These are phyloP conservation scores for Solanum piurae DNA, from an alignment of 257 asterid genomes.

Conservation along the genomic window DNA sequence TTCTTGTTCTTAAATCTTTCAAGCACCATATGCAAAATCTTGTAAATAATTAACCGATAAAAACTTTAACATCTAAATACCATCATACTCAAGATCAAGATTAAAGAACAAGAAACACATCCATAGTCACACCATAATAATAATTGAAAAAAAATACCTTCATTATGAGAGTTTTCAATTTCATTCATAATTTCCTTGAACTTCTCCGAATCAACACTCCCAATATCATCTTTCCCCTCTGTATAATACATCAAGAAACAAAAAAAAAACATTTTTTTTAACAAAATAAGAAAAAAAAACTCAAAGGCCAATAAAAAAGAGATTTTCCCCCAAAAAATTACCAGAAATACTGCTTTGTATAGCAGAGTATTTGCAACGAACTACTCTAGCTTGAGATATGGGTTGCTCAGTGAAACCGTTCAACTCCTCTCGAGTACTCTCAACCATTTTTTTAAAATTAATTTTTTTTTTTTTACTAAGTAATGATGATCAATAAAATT, in stretches of 20 bases:
- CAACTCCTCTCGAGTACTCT: neutral
- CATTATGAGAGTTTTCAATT: conserved; percentile 30
- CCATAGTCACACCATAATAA: neutral
- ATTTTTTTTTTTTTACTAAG: neutral
- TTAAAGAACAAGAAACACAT: neutral
- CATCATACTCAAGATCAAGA: neutral
- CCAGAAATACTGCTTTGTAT: neutral
- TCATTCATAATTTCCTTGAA: conserved; percentile 25
- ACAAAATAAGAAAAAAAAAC: neutral
- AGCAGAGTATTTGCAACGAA: neutral
- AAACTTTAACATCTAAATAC: neutral
- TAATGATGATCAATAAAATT: neutral
- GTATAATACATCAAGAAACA: neutral
- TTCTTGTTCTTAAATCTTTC: neutral
- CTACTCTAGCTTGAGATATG: neutral
- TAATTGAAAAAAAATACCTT: conserved; percentile 13
- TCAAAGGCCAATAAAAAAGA: too few species aligned
- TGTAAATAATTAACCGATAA: neutral
- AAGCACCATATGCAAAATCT: neutral
- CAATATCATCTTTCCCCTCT: conserved; percentile 30
- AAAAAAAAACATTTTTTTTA: neutral
- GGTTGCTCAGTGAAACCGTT: neutral
- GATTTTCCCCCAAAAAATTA: neutral
- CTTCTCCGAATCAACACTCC: conserved; percentile 13
- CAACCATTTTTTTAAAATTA: neutral